Base-by-base conservation (phyloP, 805 yeast species). In the Saccharomycopsis capsularis region DNA sequence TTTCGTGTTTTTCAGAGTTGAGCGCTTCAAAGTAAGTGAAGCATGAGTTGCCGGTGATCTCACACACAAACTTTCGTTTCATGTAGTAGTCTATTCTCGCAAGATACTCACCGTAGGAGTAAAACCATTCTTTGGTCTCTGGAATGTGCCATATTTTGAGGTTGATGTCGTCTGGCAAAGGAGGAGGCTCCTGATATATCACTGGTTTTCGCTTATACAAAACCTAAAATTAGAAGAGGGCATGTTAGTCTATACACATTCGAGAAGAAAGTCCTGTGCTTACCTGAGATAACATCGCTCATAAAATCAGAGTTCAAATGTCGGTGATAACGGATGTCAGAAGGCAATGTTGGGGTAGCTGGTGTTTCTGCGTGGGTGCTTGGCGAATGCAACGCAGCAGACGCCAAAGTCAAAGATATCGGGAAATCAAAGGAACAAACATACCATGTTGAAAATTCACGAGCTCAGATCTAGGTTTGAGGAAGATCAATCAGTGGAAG, bases 31-130 rank as follows among this genome's bases (percentile, higher is more conserved):
- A 90, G 63, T 77, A 93, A 0, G 96, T 87, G 50, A 91, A 73
- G 59, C 95, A 84, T 16, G 96, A 83, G 59, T 88, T 86, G 13
- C 99, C 99, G 0, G 97, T 87, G 43, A 91, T 84, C 66, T 93
- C 99, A 68, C 98, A 93, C 11, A 89, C 93, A 66, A 93, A 93
- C 63, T 87, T 85, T 56, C 79, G 80, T 44, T 76, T 72, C 52
- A 74, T 74, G 63, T 85, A 85, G 64, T 82, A 85, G 62, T 85
- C 88, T 70, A 85, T 66, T 48, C 91, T 68, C 21, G 67, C 67
- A 43, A 93, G 68, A 59, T 87, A 91, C 7, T 81, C 88, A 47
- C 83, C 86, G 63, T 93, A 91, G 4, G 71, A 69, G 13, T 69
- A 57, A 63, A 89, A 93, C 88, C 95, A 91, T 68, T 91, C 99